Base-by-base conservation (phyloP, 768 basidiomycete genomes). In the Phaffia australis region DNA sequence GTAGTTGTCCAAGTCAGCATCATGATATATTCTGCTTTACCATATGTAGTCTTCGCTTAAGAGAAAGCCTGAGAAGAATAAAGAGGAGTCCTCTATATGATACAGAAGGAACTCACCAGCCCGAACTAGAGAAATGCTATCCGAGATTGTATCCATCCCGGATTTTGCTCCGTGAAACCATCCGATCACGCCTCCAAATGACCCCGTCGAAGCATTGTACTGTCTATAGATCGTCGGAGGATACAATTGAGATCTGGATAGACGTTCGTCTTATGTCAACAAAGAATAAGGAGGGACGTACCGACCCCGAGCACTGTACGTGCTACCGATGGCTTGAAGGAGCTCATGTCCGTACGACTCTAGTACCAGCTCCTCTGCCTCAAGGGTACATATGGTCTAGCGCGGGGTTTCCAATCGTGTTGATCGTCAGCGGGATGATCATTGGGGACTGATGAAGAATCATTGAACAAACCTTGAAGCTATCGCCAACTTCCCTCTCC, bases 271-370 rank as follows among this genome's bases (percentile, higher is more conserved):
- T 23, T 4, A 2, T 35, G 32, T 16, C 35, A 42, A 42, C 11
- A 42, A 42, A 5, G 35, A 42, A 42, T 42, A 42, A 4, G 11
- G 35, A n/a, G 56, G 4, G 35, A 60, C 56, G 25, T 72, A 75
- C 60, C 72, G 71, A 2, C 74, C 69, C 60, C 76, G 75, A 4
- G 73, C 71, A 35, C 72, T 71, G 54, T 77, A 77, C 8, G 75
- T 73, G 32, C 69, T 55, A 18, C 77, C 77, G 47, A 77, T 73
- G 23, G 77, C 73, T 30, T 76, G 72, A 0, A 76, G 70, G 55
- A 77, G 66, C 66, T 77, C 77, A 19, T 72, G 70, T 11, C 77
- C 77, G 52, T 77, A 77, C 42, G 73, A 76, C 65, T 77, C 77
- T 25, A 76, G 72, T 56, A 71, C 72, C 14, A 77, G 72, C 60